Evolutionary conservation across 139 green algal species (phyloP).

Genomic region (Haematococcus sp.): DNA sequence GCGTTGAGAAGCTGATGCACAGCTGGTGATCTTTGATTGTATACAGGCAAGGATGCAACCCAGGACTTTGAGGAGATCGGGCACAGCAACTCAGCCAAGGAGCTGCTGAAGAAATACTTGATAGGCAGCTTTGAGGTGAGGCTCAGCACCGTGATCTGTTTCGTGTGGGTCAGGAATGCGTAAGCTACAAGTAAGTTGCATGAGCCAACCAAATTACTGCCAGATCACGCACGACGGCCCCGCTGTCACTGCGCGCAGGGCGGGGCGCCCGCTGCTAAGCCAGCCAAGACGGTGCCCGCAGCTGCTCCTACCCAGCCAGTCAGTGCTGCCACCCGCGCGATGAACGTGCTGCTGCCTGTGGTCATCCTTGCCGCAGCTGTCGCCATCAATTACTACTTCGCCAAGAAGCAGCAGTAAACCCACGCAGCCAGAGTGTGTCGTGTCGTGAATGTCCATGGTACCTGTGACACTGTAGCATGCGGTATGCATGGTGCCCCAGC

Average conservation of each 20-base stretch:
- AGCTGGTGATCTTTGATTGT: neutral
- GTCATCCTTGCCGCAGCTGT: slow-evolving; percentile 32
- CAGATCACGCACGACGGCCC: neutral
- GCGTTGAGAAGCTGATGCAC: neutral
- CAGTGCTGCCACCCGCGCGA: slow-evolving; percentile 12
- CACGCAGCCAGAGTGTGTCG: no score
- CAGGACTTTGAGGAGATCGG: slow-evolving; percentile 92
- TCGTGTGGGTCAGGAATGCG: no score
- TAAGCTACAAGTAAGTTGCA: neutral
- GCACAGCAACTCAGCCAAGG: slow-evolving; percentile 76
- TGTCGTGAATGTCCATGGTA: no score
- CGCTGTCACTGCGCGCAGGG: slow-evolving; percentile 33
- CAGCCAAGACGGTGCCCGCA: slow-evolving; percentile 10
- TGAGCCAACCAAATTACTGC: neutral
- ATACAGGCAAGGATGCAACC: slow-evolving; percentile 78
- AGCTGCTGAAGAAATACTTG: slow-evolving; percentile 76
- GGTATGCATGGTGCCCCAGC: no score
- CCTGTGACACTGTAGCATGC: no score
- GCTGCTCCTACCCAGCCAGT: neutral
- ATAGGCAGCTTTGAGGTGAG: slow-evolving; percentile 72
- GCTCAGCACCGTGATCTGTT: neutral
- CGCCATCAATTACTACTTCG: neutral
- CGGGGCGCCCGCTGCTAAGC: slow-evolving; percentile 33
- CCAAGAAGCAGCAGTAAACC: slow-evolving; percentile 2
- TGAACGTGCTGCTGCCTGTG: slow-evolving; percentile 50